Percentiles rank a stretch among this genome's conserved stretches.
Evolutionary conservation across 257 asterid species (phyloP).

Genomic region (Nicotiana tabacum): DNA sequence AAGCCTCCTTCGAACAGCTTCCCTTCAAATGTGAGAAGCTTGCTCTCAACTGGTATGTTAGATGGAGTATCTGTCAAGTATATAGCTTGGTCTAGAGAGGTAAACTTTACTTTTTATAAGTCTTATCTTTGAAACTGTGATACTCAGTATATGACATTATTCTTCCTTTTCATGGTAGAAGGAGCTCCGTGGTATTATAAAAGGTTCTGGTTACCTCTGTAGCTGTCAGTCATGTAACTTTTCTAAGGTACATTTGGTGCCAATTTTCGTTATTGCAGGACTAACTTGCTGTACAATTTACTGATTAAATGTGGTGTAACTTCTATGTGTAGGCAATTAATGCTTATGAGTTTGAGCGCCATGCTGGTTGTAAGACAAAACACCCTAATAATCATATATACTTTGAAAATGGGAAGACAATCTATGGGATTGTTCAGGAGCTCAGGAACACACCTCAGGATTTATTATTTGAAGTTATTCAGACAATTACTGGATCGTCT

Average conservation of each 20-base stretch:
- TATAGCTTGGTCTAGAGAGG: conserved; percentile 28
- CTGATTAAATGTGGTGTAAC: not conserved
- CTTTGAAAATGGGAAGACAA: conserved; percentile 37
- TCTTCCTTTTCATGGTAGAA: conserved; percentile 21
- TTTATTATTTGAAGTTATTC: conserved; percentile 29
- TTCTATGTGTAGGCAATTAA: conserved; percentile 24
- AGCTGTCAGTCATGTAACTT: conserved; percentile 30
- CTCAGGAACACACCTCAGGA: conserved; percentile 30
- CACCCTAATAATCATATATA: conserved; percentile 34
- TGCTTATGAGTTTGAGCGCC: conserved; percentile 40
- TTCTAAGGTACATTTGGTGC: conserved; percentile 19
- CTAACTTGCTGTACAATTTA: not conserved
- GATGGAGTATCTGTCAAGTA: conserved; percentile 30
- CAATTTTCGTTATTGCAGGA: not conserved
- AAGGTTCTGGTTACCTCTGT: conserved; percentile 34
- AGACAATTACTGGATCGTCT: conserved; percentile 29
- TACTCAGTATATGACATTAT: not conserved
- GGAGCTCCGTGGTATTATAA: conserved; percentile 27
- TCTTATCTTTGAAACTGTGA: not conserved
- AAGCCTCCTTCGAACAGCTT: conserved; percentile 20
- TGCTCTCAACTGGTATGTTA: conserved; percentile 27
- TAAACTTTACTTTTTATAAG: not conserved
- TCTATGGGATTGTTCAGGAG: conserved; percentile 34
- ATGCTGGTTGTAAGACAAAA: conserved; percentile 37
- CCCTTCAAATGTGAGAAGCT: conserved; percentile 31